Conservation (phyloP, 108 stramenopile species). For the Thalassiosira profunda region DNA sequence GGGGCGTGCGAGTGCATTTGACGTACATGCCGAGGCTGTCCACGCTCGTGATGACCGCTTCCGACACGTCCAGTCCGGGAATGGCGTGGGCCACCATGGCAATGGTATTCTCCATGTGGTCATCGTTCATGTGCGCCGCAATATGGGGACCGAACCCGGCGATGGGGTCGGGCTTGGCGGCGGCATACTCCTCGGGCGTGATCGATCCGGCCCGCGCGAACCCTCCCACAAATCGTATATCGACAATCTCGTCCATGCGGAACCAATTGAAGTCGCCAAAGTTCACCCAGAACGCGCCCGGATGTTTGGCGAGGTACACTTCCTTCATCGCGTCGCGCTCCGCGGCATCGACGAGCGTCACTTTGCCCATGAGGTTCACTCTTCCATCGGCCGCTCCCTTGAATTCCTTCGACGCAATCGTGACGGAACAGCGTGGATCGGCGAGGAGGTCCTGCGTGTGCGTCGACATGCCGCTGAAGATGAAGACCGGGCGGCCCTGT, state of each 20-base stretch:
- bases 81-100: conserved; percentile 90
- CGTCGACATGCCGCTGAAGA: conserved; percentile 92
- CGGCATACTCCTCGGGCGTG: conserved; percentile 82
- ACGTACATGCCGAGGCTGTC: conserved; percentile 96
- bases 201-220: conserved; percentile 94
- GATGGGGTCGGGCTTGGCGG: conserved; percentile 85
- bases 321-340: conserved; percentile 71
- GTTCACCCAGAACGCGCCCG: conserved; percentile 92
- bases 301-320: conserved; percentile 90
- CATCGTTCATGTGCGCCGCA: conserved; percentile 97
- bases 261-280: conserved; percentile 96
- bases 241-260: conserved; percentile 81
- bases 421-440: conserved; percentile 85
- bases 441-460: conserved; percentile 92
- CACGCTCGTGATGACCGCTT: conserved; percentile 89
- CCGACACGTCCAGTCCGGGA: conserved; percentile 74
- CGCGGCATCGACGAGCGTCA: conserved; percentile 54
- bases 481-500: conserved; percentile 90
- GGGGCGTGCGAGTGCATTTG: conserved; percentile 78
- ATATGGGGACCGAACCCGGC: conserved; percentile 78
- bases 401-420: conserved; percentile 92
- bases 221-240: conserved; percentile 94
- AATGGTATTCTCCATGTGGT: conserved; percentile 86
- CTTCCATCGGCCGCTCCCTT: conserved; percentile 97
- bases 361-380: conserved; percentile 92